Evolutionary conservation across 495 filamentous ascomycete species (phyloP).

Genomic region (Aspergillus cristatus): DNA sequence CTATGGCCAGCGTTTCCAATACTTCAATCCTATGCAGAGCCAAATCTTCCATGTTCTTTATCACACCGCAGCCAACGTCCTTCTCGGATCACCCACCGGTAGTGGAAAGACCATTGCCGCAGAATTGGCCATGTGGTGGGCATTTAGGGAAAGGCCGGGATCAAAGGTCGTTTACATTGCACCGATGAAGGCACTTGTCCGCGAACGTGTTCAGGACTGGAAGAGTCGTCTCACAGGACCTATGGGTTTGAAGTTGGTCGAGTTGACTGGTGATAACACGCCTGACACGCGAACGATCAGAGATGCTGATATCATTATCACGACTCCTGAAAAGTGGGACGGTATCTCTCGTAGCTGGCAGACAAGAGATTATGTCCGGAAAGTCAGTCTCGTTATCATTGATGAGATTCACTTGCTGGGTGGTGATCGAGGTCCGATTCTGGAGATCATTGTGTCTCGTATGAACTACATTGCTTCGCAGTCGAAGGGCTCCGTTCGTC

Average conservation of each 20-base stretch:
- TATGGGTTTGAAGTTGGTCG: constrained; percentile 85
- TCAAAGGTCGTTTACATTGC: constrained; percentile 99
- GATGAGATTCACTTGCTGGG: constrained; percentile 97
- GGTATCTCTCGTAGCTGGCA: constrained; percentile 98
- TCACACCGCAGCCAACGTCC: constrained; percentile 80
- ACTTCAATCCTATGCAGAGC: constrained; percentile 99
- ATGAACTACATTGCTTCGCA: constrained; percentile 99
- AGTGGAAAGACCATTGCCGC: constrained; percentile 95
- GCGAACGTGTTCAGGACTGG: constrained; percentile 96
- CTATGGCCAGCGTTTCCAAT: constrained; percentile 80
- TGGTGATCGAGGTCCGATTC: constrained; percentile 89
- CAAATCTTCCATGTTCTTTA: constrained; percentile 96
- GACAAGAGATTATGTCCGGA: constrained; percentile 87
- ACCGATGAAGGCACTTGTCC: constrained; percentile 97
- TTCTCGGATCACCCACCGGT: constrained; percentile 94
- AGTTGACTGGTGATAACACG: constrained; percentile 96
- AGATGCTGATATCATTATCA: constrained; percentile 96
- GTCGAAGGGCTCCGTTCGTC: constrained; percentile 69
- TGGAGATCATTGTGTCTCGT: constrained; percentile 97
- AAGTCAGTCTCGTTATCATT: constrained; percentile 95
- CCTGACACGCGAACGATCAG: constrained; percentile 91
- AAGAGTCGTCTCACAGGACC: constrained; percentile 68
- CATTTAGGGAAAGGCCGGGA: constrained; percentile 88
- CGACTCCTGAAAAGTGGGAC: constrained; percentile 98
- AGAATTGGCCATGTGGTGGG: constrained; percentile 99